phyloP scores from a whole-genome alignment of 345 rosid genomes.

The Pelargonium nanum region DNA sequence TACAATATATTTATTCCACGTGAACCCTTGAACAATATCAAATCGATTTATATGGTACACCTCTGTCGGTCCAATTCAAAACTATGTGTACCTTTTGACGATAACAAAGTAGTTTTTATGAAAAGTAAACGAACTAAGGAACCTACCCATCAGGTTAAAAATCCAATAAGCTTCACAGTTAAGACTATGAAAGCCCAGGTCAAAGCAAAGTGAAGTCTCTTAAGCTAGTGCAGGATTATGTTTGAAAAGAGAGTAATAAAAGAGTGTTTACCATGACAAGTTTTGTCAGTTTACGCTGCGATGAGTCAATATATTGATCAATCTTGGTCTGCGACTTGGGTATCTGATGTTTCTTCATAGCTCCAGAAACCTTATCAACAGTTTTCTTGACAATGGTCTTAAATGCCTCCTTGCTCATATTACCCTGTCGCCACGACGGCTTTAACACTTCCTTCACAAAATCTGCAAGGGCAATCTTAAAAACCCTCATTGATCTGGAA shows the following conservation, averaged over 20 bases:
- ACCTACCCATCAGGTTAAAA: not conserved
- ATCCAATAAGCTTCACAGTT: not conserved
- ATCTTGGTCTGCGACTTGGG: conserved; percentile 82
- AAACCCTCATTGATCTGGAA: conserved; percentile 56
- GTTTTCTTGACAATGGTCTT: conserved; percentile 87
- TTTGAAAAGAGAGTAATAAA: not conserved
- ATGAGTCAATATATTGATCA: conserved; percentile 62
- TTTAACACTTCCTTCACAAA: conserved; percentile 87
- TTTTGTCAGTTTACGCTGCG: conserved; percentile 67
- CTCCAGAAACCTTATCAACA: conserved; percentile 77
- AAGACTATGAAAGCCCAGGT: not conserved
- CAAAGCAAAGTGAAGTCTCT: not conserved
- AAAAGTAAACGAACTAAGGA: not conserved
- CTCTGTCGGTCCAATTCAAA: not conserved
- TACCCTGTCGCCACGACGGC: conserved; percentile 91
- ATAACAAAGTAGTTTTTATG: not conserved
- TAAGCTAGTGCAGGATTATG: conserved; percentile 1
- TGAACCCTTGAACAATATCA: not conserved
- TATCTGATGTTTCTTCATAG: conserved; percentile 60
- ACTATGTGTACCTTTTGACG: too few relatives aligned
- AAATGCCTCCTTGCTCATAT: conserved; percentile 93
- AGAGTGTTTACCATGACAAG: conserved; percentile 69
- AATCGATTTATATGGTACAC: not conserved
- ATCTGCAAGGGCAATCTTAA: conserved; percentile 62
- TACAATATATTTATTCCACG: too few relatives aligned